Evolutionary conservation across 495 filamentous ascomycete species (phyloP).

Genomic region (Penicillium waksmanii): DNA sequence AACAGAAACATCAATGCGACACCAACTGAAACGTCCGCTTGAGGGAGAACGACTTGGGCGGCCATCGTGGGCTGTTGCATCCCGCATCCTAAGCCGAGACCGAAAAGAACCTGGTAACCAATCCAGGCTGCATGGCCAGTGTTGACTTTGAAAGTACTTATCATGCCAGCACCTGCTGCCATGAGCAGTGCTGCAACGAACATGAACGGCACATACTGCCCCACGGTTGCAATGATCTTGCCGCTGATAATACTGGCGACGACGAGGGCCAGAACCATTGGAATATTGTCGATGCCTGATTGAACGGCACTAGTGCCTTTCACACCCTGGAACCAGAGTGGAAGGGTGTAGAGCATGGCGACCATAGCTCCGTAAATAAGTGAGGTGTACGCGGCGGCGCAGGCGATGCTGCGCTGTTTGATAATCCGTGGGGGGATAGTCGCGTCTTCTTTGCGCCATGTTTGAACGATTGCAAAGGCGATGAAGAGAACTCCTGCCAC

Average conservation of each 20-base stretch:
- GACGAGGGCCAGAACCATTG: conserved; percentile 50
- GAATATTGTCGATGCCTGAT: conserved; percentile 43
- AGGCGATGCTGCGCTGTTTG: conserved; percentile 56
- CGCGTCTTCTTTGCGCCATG: conserved; percentile 46
- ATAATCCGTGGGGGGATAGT: conserved; percentile 62
- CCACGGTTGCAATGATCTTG: conserved; percentile 53
- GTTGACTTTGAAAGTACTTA: conserved; percentile 60
- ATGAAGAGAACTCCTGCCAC: conserved; percentile 48
- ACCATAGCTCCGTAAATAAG: conserved; percentile 33
- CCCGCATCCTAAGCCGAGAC: conserved; percentile 72
- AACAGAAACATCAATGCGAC: conserved; percentile 67
- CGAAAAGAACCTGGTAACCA: conserved; percentile 71
- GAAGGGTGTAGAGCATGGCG: conserved; percentile 61
- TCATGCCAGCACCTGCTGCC: conserved; percentile 62
- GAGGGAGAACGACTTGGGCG: conserved; percentile 62
- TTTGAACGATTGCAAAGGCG: conserved; percentile 50
- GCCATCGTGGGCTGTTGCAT: conserved; percentile 70
- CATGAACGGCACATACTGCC: conserved; percentile 70
- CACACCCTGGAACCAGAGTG: conserved; percentile 78
- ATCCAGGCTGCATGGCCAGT: conserved; percentile 62
- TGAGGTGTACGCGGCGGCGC: conserved; percentile 43
- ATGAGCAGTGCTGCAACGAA: conserved; percentile 55
- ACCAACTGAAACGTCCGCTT: conserved; percentile 62
- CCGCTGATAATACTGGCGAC: conserved; percentile 53
- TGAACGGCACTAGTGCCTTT: conserved; percentile 33